phyloP scores from a whole-genome alignment of 129 eudicot species.

The Arctium minus region DNA sequence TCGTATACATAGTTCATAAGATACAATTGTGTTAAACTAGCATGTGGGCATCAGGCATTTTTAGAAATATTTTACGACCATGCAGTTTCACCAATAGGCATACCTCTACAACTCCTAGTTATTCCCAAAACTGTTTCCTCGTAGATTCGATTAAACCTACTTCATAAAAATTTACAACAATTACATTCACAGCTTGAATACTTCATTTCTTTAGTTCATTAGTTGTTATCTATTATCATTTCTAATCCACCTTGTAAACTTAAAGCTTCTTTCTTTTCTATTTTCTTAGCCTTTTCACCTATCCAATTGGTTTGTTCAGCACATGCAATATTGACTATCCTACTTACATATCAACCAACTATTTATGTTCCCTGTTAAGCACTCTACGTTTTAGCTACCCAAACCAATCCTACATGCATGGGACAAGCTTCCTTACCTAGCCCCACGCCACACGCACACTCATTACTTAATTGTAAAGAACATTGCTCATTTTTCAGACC shows the following conservation, averaged over 20 bases:
- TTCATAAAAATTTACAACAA: not conserved
- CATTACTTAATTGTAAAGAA: not conserved
- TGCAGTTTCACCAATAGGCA: not conserved
- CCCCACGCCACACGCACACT: not conserved
- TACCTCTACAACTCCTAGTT: not conserved
- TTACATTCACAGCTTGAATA: not conserved
- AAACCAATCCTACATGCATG: not conserved
- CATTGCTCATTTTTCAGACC: not conserved
- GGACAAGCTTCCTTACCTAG: not conserved
- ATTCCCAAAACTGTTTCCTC: not conserved
- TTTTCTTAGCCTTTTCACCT: conserved; percentile 5
- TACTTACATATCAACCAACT: not conserved
- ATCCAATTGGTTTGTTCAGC: not conserved
- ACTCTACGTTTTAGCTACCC: not conserved
- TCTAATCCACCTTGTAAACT: not conserved
- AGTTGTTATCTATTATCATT: not conserved
- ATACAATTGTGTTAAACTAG: not conserved
- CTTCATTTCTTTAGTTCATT: not conserved
- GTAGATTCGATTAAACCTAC: not conserved
- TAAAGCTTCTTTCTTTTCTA: not conserved
- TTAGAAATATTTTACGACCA: not conserved
- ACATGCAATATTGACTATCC: not conserved
- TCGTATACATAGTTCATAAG: not conserved
- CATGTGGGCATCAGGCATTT: not conserved
- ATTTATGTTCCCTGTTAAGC: not conserved